Conservation (phyloP, 495 filamentous ascomycete species). For the Talaromyces stipitatus region DNA sequence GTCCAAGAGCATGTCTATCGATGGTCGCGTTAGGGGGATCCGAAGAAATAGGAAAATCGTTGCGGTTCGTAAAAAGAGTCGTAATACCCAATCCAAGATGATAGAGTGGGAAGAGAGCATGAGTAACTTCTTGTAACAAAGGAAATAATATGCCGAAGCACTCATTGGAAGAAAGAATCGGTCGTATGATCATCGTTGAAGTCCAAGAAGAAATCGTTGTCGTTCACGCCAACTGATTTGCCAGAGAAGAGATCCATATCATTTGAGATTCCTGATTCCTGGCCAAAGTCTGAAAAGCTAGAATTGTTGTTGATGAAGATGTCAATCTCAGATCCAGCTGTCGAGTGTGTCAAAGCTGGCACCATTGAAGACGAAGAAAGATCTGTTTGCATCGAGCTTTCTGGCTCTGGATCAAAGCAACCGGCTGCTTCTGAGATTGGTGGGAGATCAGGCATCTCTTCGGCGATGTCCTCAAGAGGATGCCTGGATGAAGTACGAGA, state of each 20-base stretch:
- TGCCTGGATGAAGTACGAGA: constrained; percentile 23
- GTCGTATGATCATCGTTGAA: constrained; percentile 22
- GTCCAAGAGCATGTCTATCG: constrained; percentile 5
- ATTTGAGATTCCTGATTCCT: constrained; percentile 21
- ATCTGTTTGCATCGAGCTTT: constrained; percentile 18
- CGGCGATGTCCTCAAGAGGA: constrained; percentile 15
- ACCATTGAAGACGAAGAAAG: constrained; percentile 31
- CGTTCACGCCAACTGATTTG: constrained; percentile 22
- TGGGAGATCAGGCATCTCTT: constrained; percentile 16
- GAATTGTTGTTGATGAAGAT: constrained; percentile 37
- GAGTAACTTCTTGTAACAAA: not conserved
- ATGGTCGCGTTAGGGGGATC: not conserved
- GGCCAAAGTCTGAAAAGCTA: constrained; percentile 26
- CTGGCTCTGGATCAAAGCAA: constrained; percentile 30
- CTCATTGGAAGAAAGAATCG: constrained; percentile 5
- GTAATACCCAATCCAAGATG: not conserved
- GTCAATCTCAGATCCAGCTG: constrained; percentile 36
- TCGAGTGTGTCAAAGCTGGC: constrained; percentile 32
- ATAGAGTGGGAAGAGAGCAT: not conserved
- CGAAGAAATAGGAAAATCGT: not conserved
- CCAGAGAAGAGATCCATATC: constrained; percentile 29
- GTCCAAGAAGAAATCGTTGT: constrained; percentile 32
- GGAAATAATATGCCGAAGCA: not conserved
- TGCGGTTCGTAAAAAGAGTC: not conserved
- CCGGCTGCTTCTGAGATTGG: constrained; percentile 20